Evolutionary conservation across 495 filamentous ascomycete species (phyloP).

Genomic region (Massariosphaeria phaeospora): DNA sequence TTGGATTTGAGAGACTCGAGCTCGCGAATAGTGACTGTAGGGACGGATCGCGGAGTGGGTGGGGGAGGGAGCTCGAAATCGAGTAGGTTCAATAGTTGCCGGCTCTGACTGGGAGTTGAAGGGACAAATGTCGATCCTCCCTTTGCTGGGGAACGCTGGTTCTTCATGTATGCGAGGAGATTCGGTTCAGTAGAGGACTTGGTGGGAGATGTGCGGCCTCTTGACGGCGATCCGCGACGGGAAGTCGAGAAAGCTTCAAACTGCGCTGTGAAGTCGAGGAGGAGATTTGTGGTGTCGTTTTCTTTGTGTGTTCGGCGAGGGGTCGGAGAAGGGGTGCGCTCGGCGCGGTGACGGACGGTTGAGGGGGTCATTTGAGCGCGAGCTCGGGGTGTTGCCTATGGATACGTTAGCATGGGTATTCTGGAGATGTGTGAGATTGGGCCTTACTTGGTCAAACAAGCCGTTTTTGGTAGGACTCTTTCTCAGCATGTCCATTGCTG

Average conservation of each 20-base stretch:
- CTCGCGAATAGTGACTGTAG: conserved; percentile 85
- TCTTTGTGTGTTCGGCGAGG: conserved; percentile 48
- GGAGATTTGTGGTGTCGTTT: conserved; percentile 61
- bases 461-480: conserved; percentile 50
- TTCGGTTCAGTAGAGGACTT: conserved; percentile 45
- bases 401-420: conserved; percentile 1
- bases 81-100: conserved; percentile 59
- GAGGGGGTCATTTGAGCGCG: conserved; percentile 37
- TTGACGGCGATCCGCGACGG: conserved; percentile 39
- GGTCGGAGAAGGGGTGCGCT: conserved; percentile 54
- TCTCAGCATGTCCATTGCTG: conserved; percentile 65
- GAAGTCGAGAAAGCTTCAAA: conserved; percentile 51
- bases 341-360: conserved; percentile 39
- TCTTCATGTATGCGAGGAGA: conserved; percentile 44
- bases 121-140: conserved; percentile 32
- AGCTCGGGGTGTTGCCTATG: conserved; percentile 36
- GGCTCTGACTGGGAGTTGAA: conserved; percentile 46
- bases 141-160: conserved; percentile 43
- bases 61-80: conserved; percentile 90
- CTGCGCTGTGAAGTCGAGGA: conserved; percentile 86
- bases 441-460: conserved; percentile 38
- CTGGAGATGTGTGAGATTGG: neutral
- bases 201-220: conserved; percentile 42
- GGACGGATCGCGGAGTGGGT: conserved; percentile 86
- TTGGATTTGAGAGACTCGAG: conserved; percentile 84